Percentiles rank a stretch among this genome's conserved stretches.
Conservation (phyloP, 768 basidiomycete species). For the Tephrocybe rancida region DNA sequence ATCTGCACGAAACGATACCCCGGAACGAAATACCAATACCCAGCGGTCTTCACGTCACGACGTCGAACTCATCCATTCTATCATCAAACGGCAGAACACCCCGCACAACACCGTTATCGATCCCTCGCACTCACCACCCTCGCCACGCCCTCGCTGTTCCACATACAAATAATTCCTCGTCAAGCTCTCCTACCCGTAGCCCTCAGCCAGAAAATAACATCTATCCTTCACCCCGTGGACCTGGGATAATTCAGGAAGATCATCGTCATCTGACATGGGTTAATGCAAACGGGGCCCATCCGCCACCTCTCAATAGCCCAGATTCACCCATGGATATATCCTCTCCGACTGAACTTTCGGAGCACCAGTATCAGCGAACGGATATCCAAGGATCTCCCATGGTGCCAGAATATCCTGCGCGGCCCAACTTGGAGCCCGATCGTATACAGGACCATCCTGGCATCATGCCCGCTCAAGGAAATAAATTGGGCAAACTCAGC, state of each 20-base stretch:
- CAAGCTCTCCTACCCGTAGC: slow-evolving; percentile 38
- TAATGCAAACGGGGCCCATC: slow-evolving; percentile 13
- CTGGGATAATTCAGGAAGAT: slow-evolving; percentile 26
- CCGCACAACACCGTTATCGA: slow-evolving; percentile 31
- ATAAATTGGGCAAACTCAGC: slow-evolving; percentile 60
- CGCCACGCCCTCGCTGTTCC: slow-evolving; percentile 15
- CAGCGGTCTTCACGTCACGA: slow-evolving; percentile 46
- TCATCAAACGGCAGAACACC: slow-evolving; percentile 37
- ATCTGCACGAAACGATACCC: slow-evolving; percentile 79
- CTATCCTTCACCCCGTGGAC: slow-evolving; percentile 28
- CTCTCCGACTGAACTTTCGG: slow-evolving; percentile 46
- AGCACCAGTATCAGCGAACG: slow-evolving; percentile 50
- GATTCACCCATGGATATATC: slow-evolving; percentile 68
- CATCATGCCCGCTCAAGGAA: slow-evolving; percentile 40
- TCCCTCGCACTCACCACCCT: slow-evolving; percentile 36
- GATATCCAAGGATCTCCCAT: slow-evolving; percentile 55
- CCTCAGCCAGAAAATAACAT: slow-evolving; percentile 22
- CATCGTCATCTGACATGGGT: slow-evolving; percentile 25
- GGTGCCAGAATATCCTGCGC: slow-evolving; percentile 51
- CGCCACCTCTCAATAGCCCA: slow-evolving; percentile 32
- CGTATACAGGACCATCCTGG: slow-evolving; percentile 40
- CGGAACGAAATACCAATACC: slow-evolving; percentile 69
- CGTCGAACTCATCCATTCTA: slow-evolving; percentile 35
- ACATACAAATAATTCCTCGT: slow-evolving; percentile 15
- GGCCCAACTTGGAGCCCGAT: slow-evolving; percentile 42